Evolutionary conservation across 768 basidiomycete species (phyloP), one percentile per base, ranked within the genome.

Genomic region (Calocybe gangraenosa): DNA sequence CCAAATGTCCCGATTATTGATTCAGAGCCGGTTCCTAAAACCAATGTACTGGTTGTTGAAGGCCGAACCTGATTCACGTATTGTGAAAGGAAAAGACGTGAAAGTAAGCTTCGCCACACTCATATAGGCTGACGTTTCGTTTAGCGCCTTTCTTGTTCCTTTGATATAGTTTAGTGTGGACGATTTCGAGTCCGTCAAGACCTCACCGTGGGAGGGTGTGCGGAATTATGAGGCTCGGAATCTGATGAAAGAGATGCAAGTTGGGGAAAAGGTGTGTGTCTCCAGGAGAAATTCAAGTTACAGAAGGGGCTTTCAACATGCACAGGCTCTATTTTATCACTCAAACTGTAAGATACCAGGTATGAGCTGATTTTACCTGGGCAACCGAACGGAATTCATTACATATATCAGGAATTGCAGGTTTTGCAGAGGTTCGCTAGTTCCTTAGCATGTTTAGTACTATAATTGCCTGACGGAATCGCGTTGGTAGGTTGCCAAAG

Each of bases 181-280:
- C 50, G 90, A 92, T 61, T 89, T 92, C 58, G 89, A 92, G 62
- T 50, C 69, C 7, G 75, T 74, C 42, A 73, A 70, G 43, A 84
- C 74, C 15, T 88, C 88, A 0, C 70, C 87, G 25, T 92, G 89
- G 89, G 89, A 91, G 57, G 89, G 89, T n/a, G 89, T 92, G 17
- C 71, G 89, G 28, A 91, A 89, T 54, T 83, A 82, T 52, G 85
- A 89, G 61, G 89, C 89, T 6, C 73, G 82, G 48, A 91, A 91
- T 60, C 58, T 89, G 49, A 91, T 92, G 82, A 86, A 82, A 60
- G 78, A 81, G 58, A 92, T 91, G 89, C 70, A 68, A 48, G 57
- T 74, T 14, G 85, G 84, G 33, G 87, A 92, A 58, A 79, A 86
- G 70, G 89, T 85, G 23, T 33, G 28, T 22, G 36, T 44, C 25